These are phyloP conservation scores for Diaporthe sp. DNA, from an alignment of 2,329 filamentous ascomycete genomes.

Conservation along the genomic window DNA sequence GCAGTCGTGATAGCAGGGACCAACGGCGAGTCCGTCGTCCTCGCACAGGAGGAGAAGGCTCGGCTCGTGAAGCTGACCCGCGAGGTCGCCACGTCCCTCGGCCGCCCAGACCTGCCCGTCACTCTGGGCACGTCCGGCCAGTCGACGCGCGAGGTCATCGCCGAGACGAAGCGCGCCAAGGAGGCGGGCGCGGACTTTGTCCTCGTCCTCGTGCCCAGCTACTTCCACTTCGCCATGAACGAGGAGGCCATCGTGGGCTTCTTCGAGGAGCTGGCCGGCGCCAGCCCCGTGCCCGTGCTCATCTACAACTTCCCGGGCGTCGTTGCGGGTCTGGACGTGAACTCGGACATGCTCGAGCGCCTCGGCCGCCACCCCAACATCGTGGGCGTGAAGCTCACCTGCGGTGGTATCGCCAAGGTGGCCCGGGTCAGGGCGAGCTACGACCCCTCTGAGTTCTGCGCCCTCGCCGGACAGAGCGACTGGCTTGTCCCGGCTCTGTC, in stretches of 20 bases:
- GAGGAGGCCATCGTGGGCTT: constrained; percentile 72
- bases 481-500: constrained; percentile 73
- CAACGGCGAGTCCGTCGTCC: constrained; percentile 81
- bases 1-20: constrained; percentile 77
- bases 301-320: constrained; percentile 83
- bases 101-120: constrained; percentile 70
- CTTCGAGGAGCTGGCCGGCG: constrained; percentile 73
- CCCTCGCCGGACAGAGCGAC: constrained; percentile 79
- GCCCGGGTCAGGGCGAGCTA: constrained; percentile 66
- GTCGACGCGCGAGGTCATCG: constrained; percentile 76
- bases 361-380: constrained; percentile 74
- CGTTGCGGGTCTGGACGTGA: constrained; percentile 76
- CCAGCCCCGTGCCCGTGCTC: constrained; percentile 73
- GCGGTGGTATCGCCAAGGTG: constrained; percentile 79
- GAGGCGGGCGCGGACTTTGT: constrained; percentile 77
- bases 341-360: constrained; percentile 73
- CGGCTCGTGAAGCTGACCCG: constrained; percentile 74
- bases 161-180: constrained; percentile 73
- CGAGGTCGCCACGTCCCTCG: constrained; percentile 68
- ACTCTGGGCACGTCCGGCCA: constrained; percentile 78
- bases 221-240: constrained; percentile 76
- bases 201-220: constrained; percentile 78
- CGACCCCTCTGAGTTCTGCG: constrained; percentile 69
- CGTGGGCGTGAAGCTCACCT: constrained; percentile 79
- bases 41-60: constrained; percentile 74